Evolutionary conservation across 306 rosid species (phyloP).

Genomic region (Quercus aquifolioides): DNA sequence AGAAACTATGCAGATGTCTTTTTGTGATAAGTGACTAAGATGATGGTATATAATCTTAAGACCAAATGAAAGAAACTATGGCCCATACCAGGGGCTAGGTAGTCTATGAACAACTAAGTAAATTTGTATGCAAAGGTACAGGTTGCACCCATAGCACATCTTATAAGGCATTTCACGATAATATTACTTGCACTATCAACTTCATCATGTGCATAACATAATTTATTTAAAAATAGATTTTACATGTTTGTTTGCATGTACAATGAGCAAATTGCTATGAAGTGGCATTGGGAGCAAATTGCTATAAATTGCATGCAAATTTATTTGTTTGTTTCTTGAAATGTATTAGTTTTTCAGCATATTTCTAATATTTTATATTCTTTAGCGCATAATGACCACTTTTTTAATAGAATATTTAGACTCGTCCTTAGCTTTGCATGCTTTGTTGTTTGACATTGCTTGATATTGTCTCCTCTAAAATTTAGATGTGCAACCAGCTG

Average conservation of each 20-base stretch:
- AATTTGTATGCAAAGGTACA: background rate
- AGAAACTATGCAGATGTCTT: background rate
- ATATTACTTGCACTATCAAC: background rate
- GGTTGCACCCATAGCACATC: background rate
- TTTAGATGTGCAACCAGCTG: fast-evolving
- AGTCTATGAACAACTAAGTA: background rate
- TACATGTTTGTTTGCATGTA: background rate
- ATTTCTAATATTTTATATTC: too few species aligned
- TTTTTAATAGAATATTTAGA: too few species aligned
- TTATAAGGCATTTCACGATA: background rate
- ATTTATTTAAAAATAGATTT: background rate
- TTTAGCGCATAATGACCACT: too few species aligned
- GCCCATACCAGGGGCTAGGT: background rate
- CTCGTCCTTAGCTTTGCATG: too few species aligned
- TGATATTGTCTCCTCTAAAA: too few species aligned
- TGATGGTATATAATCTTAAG: background rate
- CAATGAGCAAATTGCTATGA: background rate
- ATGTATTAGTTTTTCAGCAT: too few species aligned
- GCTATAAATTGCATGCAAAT: too few species aligned
- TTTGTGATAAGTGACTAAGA: too few species aligned
- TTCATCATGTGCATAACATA: background rate
- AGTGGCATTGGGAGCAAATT: background rate
- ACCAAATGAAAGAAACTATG: background rate
- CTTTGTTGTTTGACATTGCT: too few species aligned
- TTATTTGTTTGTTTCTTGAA: too few species aligned